Base-by-base conservation (phyloP, 2,329 filamentous ascomycete genomes). In the Hypoxylon sp. region DNA sequence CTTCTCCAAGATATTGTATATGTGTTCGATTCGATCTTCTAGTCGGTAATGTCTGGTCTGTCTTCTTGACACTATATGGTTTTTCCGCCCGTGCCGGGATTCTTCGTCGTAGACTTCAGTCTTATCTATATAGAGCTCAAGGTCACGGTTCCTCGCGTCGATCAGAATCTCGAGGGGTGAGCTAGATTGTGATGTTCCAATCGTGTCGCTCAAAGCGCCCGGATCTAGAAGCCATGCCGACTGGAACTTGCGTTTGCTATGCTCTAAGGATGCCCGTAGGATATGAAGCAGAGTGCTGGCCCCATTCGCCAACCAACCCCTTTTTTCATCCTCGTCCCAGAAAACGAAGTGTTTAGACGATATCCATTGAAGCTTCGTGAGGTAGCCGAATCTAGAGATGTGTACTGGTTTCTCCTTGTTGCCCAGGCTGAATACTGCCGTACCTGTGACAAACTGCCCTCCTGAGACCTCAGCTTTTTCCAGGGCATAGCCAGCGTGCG, bases 231-330 rank as follows among this genome's bases (percentile, higher is more conserved):
- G 64, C n/a, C 65, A 69, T 3, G 60, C 61, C 20, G 73, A 72
- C 2, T 51, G 1, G 76, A 73, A 64, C 20, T 72, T 71, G 7
- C 37, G 22, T 4, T 61, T 50, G 57, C 69, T 67, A 22, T 75
- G 64, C 13, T 68, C 27, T 55, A 79, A 42, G 2, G 77, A 77
- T 6, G 77, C 73, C 1, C 76, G 70, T 8, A 82, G 64, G 2
- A 82, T 74, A 61, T 83, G 80, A 4, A 82, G 74, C 22, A 82
- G 59, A 3, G 78, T 79, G 63, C 74, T 78, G 3, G 74, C 70
- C 11, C 80, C 81, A 59, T 81, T 77, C 0, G 80, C 69, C 1
- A 82, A 60, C 79, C 79, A 82, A 1, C 74, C 79, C 37, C 77
- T 73, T 42, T 76, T 76, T 5, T 79, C 77, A 20, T 56, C 70